A percentile compares a stretch with the other conserved stretches of the same genome.
These are phyloP conservation scores for Elymus sibiricus DNA, from an alignment of 176 grass and related monocot genomes.

Conservation along the genomic window DNA sequence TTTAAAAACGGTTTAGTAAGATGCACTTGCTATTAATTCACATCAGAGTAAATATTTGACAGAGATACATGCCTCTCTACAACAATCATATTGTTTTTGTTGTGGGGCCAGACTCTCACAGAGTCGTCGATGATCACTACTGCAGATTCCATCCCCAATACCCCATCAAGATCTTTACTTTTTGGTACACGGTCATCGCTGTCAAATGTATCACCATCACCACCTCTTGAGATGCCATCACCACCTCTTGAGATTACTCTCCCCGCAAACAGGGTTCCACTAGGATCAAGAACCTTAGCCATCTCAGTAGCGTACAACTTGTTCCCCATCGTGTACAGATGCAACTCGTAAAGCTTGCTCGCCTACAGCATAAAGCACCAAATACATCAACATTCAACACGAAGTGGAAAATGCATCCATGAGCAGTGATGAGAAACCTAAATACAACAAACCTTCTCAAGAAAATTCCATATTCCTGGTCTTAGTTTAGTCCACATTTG, in stretches of 20 bases:
- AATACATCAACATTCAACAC: conserved; percentile 17
- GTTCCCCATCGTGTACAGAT: conserved; percentile 99
- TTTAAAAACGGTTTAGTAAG: neutral
- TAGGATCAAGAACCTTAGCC: conserved; percentile 95
- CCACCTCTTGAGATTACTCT: conserved; percentile 91
- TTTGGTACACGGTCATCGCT: conserved; percentile 79
- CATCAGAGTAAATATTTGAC: conserved; percentile 11
- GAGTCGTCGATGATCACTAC: conserved; percentile 98
- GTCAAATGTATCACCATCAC: conserved; percentile 66
- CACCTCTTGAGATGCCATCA: conserved; percentile 79
- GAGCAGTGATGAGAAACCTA: neutral
- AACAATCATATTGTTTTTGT: conserved; percentile 92
- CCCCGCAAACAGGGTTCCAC: conserved; percentile 71
- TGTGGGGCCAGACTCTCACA: conserved; percentile 90
- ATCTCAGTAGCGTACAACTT: conserved; percentile 97
- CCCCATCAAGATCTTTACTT: conserved; percentile 98
- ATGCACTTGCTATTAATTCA: neutral
- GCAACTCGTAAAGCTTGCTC: conserved; percentile 85
- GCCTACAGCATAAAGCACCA: conserved; percentile 50
- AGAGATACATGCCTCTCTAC: conserved; percentile 74
- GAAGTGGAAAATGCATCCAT: neutral
- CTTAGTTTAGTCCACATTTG: conserved; percentile 98
- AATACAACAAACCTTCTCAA: conserved; percentile 69
- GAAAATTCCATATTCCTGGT: conserved; percentile 97
- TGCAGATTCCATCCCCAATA: conserved; percentile 93